Evolutionary conservation across 2,329 filamentous ascomycete species (phyloP), one percentile per base, ranked within the genome.

Genomic region (Ophiocordyceps sinensis): DNA sequence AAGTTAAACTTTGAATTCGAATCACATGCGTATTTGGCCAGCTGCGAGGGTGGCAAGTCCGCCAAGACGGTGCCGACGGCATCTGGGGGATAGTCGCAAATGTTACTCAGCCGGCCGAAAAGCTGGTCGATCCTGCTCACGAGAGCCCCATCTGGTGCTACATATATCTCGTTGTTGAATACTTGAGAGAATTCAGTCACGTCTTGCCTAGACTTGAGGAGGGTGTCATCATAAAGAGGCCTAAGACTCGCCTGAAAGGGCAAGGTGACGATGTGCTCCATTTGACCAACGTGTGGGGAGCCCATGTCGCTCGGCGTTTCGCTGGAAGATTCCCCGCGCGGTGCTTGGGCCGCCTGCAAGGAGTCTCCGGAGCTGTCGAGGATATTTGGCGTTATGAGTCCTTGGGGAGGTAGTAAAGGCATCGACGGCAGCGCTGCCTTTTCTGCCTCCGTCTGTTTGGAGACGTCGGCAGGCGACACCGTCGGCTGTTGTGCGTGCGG

Each of bases 1-100:
- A 81, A 80, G 28, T 65, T 67, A 48, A 73, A 75, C 48, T 81
- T 81, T 41, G 71, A 60, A 53, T 76, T 79, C 10, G 72, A 68
- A 40, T 68, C 68, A 42, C 68, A 64, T 2, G 68, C 66, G 47
- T 75, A 72, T 50, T 68, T 77, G 48, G 68, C 67, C 41, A 65
- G 59, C 19, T 68, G 62, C 4, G 55, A 51, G 8, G 63, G 50
- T 3, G 63, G 54, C 42, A 73, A 44, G 4, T 49, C 47, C 21
- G 59, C 57, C 12, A 65, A 51, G 3, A 56, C 51, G 8, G 70
- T 59, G n/a, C 66, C 66, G 21, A 70, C 57, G 32, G 68, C 56
- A 30, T 73, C 68, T 5, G 68, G 67, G 4, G 73, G 75, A 32
- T 75, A 67, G 49, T 79, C 74, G 50, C 74, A 77, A 17, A 77